Evolutionary conservation across 2,329 filamentous ascomycete species (phyloP), one percentile per base, ranked within the genome.

Genomic region (Aureobasidium lini): DNA sequence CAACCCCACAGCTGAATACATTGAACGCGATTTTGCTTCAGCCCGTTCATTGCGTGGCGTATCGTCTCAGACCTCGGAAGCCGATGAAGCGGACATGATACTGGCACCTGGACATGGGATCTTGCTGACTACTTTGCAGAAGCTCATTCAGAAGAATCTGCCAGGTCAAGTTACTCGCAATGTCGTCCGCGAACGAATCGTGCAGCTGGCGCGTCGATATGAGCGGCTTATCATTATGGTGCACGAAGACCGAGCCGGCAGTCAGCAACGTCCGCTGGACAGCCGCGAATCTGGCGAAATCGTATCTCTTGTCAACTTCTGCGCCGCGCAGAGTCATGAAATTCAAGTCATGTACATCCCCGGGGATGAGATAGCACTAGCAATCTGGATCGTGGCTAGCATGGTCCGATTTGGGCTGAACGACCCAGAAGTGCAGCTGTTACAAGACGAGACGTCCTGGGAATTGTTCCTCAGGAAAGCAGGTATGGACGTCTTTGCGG

Each of bases 401-500:
- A 43, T 61, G 37, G 16, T 49, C 8, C 42, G 59, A 9, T 13
- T 62, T 73, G 16, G 70, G 68, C 6, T 64, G 62, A 10, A 64
- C 63, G 37, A 67, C 70, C 23, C 64, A 67, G 39, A 71, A 72
- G 68, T 67, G 48, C 10, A 62, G 64, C 57, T 70, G 66, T 32
- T 68, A 13, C 57, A 61, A 40, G 80, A 83, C 0, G 86, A 89
- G 70, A 85, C 84, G 0, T 69, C 75, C 32, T 88, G 84, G 84
- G 88, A 91, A 69, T 47, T 83, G 9, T 87, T 88, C 62, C 75
- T 92, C 28, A 77, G 87, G 13, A 76, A 78, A 28, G 79, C 80
- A 1, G 88, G 88, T 0, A 70, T 90, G 68, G 91, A 92, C 70
- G 79, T 82, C 0, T 90, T 84, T 68, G 87, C 87, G 2, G 88